phyloP scores from a whole-genome alignment of 2,329 filamentous ascomycete species.

The Elsinoe australis region DNA sequence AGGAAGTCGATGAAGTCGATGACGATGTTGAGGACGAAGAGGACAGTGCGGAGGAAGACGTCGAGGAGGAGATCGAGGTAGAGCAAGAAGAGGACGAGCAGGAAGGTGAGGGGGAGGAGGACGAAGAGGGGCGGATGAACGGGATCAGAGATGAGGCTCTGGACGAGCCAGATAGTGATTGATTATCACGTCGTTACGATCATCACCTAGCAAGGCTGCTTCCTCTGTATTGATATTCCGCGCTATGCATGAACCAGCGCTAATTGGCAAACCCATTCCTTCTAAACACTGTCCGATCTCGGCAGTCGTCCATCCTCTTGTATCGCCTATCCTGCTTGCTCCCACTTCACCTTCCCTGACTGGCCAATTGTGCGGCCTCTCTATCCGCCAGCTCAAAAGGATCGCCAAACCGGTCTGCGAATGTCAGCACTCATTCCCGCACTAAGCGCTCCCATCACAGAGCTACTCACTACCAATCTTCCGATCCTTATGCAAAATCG shows the following conservation, averaged over 20 bases:
- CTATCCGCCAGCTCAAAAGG: slow-evolving; percentile 30
- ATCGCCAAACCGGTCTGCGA: slow-evolving; percentile 30
- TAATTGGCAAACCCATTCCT: not conserved
- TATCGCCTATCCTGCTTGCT: no score
- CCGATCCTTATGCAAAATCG: slow-evolving; percentile 43
- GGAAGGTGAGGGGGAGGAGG: slow-evolving; percentile 57
- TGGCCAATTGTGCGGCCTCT: slow-evolving; percentile 24
- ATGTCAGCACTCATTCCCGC: not conserved
- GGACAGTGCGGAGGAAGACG: slow-evolving; percentile 24
- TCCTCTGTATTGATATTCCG: no score
- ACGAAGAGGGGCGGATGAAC: slow-evolving; percentile 60
- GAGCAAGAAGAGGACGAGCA: slow-evolving; percentile 44
- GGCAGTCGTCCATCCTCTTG: no score
- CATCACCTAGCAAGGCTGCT: no score
- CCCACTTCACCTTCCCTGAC: not conserved
- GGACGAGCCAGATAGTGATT: slow-evolving; percentile 30
- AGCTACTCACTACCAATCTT: slow-evolving; percentile 28
- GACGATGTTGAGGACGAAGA: slow-evolving; percentile 51
- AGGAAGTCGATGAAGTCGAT: slow-evolving; percentile 38
- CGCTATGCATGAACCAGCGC: not conserved
- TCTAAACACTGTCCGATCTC: no score
- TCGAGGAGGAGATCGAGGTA: slow-evolving; percentile 24
- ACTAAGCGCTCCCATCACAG: no score
- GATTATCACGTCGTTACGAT: no score
- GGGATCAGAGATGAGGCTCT: slow-evolving; percentile 32